Conservation (phyloP, 2,329 filamentous ascomycete genomes). For the Periconia macrospinosa region DNA sequence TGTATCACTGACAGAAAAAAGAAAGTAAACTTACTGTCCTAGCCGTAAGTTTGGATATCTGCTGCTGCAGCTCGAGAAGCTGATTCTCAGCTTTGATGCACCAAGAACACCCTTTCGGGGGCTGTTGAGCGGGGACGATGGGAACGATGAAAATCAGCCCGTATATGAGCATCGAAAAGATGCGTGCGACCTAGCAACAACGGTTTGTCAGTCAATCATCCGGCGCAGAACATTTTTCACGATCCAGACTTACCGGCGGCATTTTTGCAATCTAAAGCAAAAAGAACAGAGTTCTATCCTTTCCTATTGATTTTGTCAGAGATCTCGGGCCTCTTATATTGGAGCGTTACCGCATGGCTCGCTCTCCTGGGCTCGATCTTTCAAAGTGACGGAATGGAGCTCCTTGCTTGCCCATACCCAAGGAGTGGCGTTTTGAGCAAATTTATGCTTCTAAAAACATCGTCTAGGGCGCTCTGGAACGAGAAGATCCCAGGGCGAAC, state of each 20-base stretch:
- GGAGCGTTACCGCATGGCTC: too few species aligned
- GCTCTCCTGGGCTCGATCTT: too few species aligned
- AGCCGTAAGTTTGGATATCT: constrained; percentile 5
- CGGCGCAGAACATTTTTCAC: too few species aligned
- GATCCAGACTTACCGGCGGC: too few species aligned
- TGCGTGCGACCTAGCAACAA: constrained; percentile 4
- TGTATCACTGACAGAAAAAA: too few species aligned
- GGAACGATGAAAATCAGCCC: not conserved
- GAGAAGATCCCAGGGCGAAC: not conserved
- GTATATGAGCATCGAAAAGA: not conserved
- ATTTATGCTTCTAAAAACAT: not conserved
- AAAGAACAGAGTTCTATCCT: too few species aligned
- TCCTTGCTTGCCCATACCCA: not conserved
- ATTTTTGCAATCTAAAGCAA: too few species aligned
- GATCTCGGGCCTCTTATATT: too few species aligned
- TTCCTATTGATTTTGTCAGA: too few species aligned
- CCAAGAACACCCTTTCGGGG: constrained; percentile 5
- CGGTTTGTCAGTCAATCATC: not conserved
- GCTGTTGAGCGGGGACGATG: constrained; percentile 2
- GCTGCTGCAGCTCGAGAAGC: constrained; percentile 6
- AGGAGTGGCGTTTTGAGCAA: not conserved
- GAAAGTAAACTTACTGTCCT: constrained; percentile 2
- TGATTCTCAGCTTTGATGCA: constrained; percentile 2
- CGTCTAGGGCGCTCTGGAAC: not conserved
- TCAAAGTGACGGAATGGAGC: not conserved